Evolutionary conservation across 352 stramenopile genomes (phyloP), one percentile per base, ranked within the genome.

Genomic region (Globisporangium sylvaticum): DNA sequence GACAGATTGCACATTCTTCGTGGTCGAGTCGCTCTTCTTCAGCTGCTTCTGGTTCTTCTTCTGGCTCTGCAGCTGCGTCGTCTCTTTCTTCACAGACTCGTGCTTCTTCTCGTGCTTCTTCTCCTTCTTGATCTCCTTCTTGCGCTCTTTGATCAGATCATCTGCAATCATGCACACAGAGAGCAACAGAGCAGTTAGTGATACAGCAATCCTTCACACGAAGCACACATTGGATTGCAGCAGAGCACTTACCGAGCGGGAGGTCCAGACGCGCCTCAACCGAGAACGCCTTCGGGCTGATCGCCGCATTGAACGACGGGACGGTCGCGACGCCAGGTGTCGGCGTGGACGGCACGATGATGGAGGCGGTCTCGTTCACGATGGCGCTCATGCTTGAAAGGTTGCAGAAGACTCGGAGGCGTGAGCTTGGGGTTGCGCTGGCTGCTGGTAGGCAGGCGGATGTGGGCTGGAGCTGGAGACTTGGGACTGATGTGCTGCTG

Each of bases 61-160:
- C 53, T 69, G 61, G 29, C 75, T 70, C 59, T 72, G 65, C 5
- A 46, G 25, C 20, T 67, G 37, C 32, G 59, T 62, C 61, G 71
- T 75, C 54, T 74, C 61, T 7, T 63, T 60, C 24, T 68, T 60
- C 27, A 67, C 66, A 6, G 61, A 34, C 42, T 77, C 60, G 46
- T 67, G 50, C 62, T 71, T 64, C 18, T 72, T 62, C 24, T 61
- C 73, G 15, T 75, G 62, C 67, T 79, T 75, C 48, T 83, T 77
- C 27, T 83, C 73, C n/a, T 87, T 84, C 70, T 91, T 87, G 42
- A 79, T 70, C 58, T 89, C 79, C 64, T 89, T 89, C 63, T 87
- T 88, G 48, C 81, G 78, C 62, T 89, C 80, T 65, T 90, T 90
- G 68, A 90, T 91, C 50, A 90, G 56, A n/a, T 82, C 81, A 62